Percentiles rank a stretch among this genome's conserved stretches.
Conservation (phyloP, 352 stramenopile genomes). For the Stephanocyclus meneghinianus region DNA sequence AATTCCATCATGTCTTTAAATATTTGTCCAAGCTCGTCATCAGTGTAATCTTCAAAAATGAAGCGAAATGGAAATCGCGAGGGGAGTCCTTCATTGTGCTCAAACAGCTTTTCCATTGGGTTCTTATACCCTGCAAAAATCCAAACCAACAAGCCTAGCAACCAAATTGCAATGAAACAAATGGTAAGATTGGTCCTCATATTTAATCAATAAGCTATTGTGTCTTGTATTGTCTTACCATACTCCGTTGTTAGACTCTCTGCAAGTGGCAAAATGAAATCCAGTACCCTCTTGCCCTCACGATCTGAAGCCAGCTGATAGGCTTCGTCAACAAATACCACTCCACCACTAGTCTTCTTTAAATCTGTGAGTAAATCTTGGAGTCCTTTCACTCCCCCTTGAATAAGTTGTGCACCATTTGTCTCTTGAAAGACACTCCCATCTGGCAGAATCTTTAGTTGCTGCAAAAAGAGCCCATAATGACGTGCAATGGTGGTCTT, state of each 20-base stretch:
- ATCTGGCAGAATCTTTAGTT: slow-evolving; percentile 27
- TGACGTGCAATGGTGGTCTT: slow-evolving; percentile 36
- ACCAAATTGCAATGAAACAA: too few relatives aligned
- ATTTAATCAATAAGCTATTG: too few relatives aligned
- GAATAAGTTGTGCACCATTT: slow-evolving; percentile 40
- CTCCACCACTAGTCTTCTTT: slow-evolving; percentile 73
- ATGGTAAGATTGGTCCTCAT: too few relatives aligned
- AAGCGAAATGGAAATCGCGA: slow-evolving; percentile 86
- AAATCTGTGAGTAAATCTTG: slow-evolving; percentile 74
- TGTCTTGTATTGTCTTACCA: slow-evolving; percentile 13
- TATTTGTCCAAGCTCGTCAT: slow-evolving; percentile 85
- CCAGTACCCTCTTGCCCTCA: slow-evolving; percentile 39
- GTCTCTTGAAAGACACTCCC: slow-evolving; percentile 38
- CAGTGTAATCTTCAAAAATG: slow-evolving; percentile 89
- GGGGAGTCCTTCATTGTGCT: slow-evolving; percentile 87
- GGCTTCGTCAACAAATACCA: slow-evolving; percentile 92
- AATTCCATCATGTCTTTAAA: slow-evolving; percentile 56
- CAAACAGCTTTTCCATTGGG: slow-evolving; percentile 90
- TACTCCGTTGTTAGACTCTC: slow-evolving; percentile 35
- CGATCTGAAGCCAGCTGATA: slow-evolving; percentile 86
- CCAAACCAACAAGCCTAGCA: slow-evolving; percentile 28
- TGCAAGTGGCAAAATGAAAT: slow-evolving; percentile 45
- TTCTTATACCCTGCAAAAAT: slow-evolving; percentile 91
- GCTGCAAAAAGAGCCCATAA: slow-evolving; percentile 38
- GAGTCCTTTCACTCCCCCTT: slow-evolving; percentile 50